Percentiles rank a stretch among this genome's conserved stretches.
Evolutionary conservation across 1,139 yeast species (phyloP).

Genomic region (Sugiyamaella grinbergsii): DNA sequence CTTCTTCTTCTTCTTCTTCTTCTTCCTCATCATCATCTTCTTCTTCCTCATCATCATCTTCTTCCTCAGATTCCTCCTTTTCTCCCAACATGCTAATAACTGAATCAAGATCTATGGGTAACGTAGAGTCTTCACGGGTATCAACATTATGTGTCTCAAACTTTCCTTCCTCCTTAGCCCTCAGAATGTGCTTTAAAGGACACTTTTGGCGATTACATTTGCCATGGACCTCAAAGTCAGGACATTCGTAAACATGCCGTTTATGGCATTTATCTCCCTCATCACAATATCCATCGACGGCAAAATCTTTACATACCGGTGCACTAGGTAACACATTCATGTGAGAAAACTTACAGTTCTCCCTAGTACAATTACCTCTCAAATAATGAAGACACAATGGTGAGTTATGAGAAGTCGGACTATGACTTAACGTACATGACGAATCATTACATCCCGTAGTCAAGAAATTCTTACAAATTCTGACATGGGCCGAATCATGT

Average conservation of each 20-base stretch:
- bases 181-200: conserved; percentile 49
- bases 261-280: conserved; percentile 60
- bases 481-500: conserved; percentile 56
- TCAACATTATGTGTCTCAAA: conserved; percentile 40
- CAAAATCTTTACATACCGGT: conserved; percentile 64
- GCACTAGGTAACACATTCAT: conserved; percentile 49
- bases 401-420: conserved; percentile 60
- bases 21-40: conserved; percentile 21
- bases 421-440: conserved; percentile 62
- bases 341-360: conserved; percentile 60
- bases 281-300: conserved; percentile 68
- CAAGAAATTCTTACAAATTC: conserved; percentile 57
- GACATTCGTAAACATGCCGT: conserved; percentile 65
- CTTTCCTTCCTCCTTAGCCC: conserved; percentile 36
- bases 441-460: conserved; percentile 51
- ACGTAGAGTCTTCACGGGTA: conserved; percentile 37
- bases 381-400: conserved; percentile 63
- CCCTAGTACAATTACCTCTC: conserved; percentile 56
- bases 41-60: conserved; percentile 24
- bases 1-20: conserved; percentile 13
- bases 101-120: conserved; percentile 30
- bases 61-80: conserved; percentile 14
- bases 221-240: conserved; percentile 66
- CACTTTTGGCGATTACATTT: conserved; percentile 56
- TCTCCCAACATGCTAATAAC: conserved; percentile 6